A percentile compares a stretch with the other conserved stretches of the same genome.
These are phyloP conservation scores for Didymella glomerata DNA, from an alignment of 2,329 filamentous ascomycete species.

Conservation along the genomic window DNA sequence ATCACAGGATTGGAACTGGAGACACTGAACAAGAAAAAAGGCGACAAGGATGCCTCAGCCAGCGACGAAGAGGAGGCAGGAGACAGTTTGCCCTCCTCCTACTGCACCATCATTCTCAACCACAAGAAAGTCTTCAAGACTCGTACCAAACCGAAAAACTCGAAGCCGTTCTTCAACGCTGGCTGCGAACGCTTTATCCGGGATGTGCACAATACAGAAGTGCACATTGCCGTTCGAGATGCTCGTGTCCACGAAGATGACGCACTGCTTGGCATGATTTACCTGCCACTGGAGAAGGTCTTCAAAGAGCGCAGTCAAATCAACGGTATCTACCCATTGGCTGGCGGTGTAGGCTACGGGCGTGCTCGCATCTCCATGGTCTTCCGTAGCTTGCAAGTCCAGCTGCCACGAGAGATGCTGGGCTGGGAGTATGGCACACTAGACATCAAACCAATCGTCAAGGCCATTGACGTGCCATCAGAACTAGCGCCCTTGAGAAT, in stretches of 20 bases:
- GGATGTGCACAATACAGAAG: conserved; percentile 72
- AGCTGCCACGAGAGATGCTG: conserved; percentile 65
- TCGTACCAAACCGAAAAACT: conserved; percentile 78
- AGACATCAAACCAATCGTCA: conserved; percentile 65
- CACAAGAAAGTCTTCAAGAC: conserved; percentile 75
- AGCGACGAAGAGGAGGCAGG: conserved; percentile 68
- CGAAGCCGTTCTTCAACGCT: conserved; percentile 81
- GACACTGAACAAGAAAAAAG: conserved; percentile 63
- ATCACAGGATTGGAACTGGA: conserved; percentile 73
- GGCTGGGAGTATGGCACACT: conserved; percentile 79
- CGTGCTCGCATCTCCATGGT: conserved; percentile 74
- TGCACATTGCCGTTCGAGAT: conserved; percentile 74
- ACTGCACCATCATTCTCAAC: conserved; percentile 77
- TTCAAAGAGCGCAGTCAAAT: conserved; percentile 71
- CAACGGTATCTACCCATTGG: conserved; percentile 71
- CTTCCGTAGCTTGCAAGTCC: conserved; percentile 73
- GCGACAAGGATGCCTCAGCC: conserved; percentile 58
- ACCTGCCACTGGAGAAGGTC: conserved; percentile 69
- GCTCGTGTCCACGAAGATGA: conserved; percentile 74
- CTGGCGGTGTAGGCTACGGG: conserved; percentile 77
- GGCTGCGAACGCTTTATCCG: conserved; percentile 76
- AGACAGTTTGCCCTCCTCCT: conserved; percentile 72
- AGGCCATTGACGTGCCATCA: conserved; percentile 59
- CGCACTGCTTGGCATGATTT: conserved; percentile 73
- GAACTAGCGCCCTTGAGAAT: conserved; percentile 62